A percentile compares a stretch with the other conserved stretches of the same genome.
phyloP scores from a whole-genome alignment of 169 alveolate genomes.

The Besnoitia besnoiti region DNA sequence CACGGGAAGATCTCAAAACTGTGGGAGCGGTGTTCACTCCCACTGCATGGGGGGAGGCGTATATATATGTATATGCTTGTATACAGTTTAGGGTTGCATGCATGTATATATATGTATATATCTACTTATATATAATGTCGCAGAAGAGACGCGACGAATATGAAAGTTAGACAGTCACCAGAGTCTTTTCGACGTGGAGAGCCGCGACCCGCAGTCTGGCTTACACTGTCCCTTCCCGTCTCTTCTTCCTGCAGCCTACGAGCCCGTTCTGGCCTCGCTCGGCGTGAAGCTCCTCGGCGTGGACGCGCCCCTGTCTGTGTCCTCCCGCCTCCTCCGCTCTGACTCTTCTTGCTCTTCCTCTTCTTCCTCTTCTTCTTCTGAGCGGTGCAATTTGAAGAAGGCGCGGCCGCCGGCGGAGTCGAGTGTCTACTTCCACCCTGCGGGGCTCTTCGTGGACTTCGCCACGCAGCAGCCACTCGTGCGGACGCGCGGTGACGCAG shows the following conservation, averaged over 20 bases:
- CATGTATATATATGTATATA: too few species aligned
- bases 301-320: not conserved
- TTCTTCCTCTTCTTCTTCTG: not conserved
- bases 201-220: too few species aligned
- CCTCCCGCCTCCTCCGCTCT: not conserved
- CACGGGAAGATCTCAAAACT: too few species aligned
- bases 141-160: too few species aligned
- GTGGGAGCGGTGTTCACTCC: too few species aligned
- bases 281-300: not conserved
- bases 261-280: not conserved
- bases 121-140: too few species aligned
- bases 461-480: not conserved
- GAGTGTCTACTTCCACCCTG: not conserved
- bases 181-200: too few species aligned
- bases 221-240: too few species aligned
- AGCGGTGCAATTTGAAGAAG: not conserved
- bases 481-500: not conserved
- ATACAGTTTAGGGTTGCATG: not conserved
- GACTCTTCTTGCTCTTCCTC: not conserved
- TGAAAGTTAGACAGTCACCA: too few species aligned
- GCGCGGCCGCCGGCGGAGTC: not conserved
- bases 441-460: not conserved
- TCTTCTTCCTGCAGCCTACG: too few species aligned
- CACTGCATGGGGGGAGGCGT: too few species aligned
- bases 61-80: too few species aligned